Base-by-base conservation (phyloP, 2,329 filamentous ascomycete species). In the Teratosphaeria destructans region DNA sequence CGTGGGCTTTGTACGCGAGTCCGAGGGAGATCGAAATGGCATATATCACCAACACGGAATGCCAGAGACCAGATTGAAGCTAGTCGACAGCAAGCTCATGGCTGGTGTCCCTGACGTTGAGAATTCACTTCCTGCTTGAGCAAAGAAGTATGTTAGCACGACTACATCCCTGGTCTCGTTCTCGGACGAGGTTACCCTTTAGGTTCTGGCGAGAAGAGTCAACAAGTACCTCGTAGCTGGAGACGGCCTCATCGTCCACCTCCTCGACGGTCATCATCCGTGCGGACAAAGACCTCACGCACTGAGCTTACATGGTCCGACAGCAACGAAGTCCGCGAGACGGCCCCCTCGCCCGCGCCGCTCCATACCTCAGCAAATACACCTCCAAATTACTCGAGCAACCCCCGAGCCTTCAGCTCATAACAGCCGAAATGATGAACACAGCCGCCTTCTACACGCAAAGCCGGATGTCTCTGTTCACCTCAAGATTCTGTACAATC, bases 141-240 rank as follows among this genome's bases (percentile, higher is more conserved):
- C 11, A 81, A 85, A 10, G 83, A 79, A 35, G 57, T 65, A 29
- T 76, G 85, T 71, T 96, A 95, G 69, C 75, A 83, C 8, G 85
- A 90, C 67, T 95, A 88, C 69, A 78, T 23, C 23, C 23, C 23
- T 96, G 2, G 75, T 77, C 6, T 95, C 89, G 76, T 96, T 90
- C 74, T 82, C 89, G 68, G 70, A 74, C 1, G 86, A 94, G 70
- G 89, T 96, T 37, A 82, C 86, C 12, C 70, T 71, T 32, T 81
- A 81, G 43, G 82, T 84, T 0, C 89, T 85, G 78, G 76, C 85
- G 64, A 72, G 77, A 1, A 83, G 85, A 0, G 59, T 95, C 32
- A 75, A 79, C 16, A 81, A 88, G 67, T 86, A 89, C 66, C 62
- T 95, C 0, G 90, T 96, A 69, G 78, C 81, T 2, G 82, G 81